phyloP scores from a whole-genome alignment of 2,329 filamentous ascomycete genomes.

The Ceratocystis lukuohia region DNA sequence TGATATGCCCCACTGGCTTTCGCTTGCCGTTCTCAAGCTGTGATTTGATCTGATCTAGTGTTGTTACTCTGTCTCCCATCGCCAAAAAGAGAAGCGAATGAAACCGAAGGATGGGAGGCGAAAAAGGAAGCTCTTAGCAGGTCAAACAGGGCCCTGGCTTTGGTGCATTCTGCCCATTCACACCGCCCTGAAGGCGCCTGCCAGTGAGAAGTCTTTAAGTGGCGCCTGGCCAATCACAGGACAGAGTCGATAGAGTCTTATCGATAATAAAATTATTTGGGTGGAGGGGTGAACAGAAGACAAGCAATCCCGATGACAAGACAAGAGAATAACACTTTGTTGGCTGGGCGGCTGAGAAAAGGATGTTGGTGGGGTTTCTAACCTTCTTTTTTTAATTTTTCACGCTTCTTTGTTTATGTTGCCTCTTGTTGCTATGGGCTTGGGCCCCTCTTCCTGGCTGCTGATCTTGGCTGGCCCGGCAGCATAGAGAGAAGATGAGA shows the following conservation, averaged over 20 bases:
- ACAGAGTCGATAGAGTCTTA: background rate
- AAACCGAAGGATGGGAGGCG: background rate
- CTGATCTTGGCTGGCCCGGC: background rate
- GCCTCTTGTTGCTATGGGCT: background rate
- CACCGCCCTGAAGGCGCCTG: slow-evolving; percentile 1
- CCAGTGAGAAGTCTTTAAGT: background rate
- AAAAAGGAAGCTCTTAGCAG: background rate
- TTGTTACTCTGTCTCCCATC: background rate
- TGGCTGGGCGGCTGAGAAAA: background rate
- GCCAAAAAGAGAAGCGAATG: background rate
- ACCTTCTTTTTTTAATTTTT: slow-evolving; percentile 3
- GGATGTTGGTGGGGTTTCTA: background rate
- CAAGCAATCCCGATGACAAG: background rate
- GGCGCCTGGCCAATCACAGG: background rate
- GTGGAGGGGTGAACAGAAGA: background rate
- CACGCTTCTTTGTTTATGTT: background rate
- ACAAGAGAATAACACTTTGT: background rate
- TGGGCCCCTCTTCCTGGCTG: background rate
- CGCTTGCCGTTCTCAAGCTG: background rate
- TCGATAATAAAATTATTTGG: background rate
- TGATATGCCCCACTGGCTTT: background rate
- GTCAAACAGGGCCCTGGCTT: background rate
- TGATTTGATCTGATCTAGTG: background rate
- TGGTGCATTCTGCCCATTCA: slow-evolving; percentile 8
- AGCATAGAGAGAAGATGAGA: background rate